Base-by-base conservation (phyloP, 2,329 filamentous ascomycete species). In the Huntiella abstrusa region DNA sequence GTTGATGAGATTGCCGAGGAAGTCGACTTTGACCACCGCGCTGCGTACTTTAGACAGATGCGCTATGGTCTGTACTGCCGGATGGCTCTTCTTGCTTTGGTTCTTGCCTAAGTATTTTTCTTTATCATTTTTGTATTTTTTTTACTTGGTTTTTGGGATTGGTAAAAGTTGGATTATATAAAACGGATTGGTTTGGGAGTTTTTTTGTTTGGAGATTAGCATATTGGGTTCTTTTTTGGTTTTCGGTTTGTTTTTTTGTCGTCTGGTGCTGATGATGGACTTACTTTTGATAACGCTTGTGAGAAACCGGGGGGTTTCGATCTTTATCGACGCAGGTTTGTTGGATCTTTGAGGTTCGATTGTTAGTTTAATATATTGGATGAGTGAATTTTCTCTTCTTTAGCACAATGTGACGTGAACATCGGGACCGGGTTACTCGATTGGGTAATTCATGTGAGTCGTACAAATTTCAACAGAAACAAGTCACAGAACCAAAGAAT, bases 21-120 rank as follows among this genome's bases (percentile, higher is more conserved):
- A 68, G 86, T 98, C 42, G 91, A 98, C 64, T 94, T 92, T 66
- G 91, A 98, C 66, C 85, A 92, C 60, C 70, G 91, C 55, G 91
- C 91, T 49, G 88, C 91, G 47, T 98, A 98, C 69, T 98, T 98
- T 67, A 78, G 91, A 82, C 34, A 95, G 87, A 95, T 95, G 88
- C 77, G 81, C 65, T 95, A 96, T 66, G 91, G 91, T 56, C 75
- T 98, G 56, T 96, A 95, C 71, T 92, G 83, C 64, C 82, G 91
- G 61, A 98, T 98, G 91, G 91, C 91, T 55, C 66, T 98, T 66
- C 71, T 98, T 62, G 91, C 91, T 54, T 70, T 96, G 62, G 84
- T 96, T 62, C 81, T 98, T 82, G 57, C 52, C 51, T 55, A 52
- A 52, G 40, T 35, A 17, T 17, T 17, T 17, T 17, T 17, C 6